Percentiles rank a stretch among this genome's conserved stretches.
Evolutionary conservation across 1,284 basidiomycete genomes (phyloP).

Genomic region (Pseudozyma thailandica): DNA sequence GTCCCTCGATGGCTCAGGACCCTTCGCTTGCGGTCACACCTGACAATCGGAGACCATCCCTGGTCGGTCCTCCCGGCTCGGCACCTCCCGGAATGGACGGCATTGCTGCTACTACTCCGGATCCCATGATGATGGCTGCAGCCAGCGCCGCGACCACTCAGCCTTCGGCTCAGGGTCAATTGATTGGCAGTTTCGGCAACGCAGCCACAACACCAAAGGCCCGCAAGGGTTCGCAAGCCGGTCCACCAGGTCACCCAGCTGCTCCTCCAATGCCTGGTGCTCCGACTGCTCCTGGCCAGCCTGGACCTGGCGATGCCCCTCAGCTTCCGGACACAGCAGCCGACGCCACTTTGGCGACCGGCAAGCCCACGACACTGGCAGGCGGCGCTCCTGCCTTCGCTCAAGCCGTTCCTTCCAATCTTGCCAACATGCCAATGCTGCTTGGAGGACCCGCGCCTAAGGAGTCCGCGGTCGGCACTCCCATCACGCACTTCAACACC

Average conservation of each 20-base stretch:
- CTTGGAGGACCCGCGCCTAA: slow-evolving; percentile 66
- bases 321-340: slow-evolving; percentile 32
- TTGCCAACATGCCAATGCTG: slow-evolving; percentile 59
- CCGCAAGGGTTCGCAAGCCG: slow-evolving; percentile 29
- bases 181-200: slow-evolving; percentile 32
- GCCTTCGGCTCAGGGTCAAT: slow-evolving; percentile 38
- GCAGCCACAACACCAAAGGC: slow-evolving; percentile 14
- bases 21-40: slow-evolving; percentile 19
- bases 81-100: slow-evolving; percentile 23
- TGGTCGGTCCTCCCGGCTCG: slow-evolving; percentile 12
- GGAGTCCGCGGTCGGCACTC: slow-evolving; percentile 66
- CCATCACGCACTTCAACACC: slow-evolving; percentile 75
- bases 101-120: slow-evolving; percentile 24
- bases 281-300: slow-evolving; percentile 4
- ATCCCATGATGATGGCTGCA: slow-evolving; percentile 39
- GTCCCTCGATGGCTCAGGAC: slow-evolving; percentile 39
- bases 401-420: slow-evolving; percentile 62
- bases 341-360: slow-evolving; percentile 34
- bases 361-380: slow-evolving; percentile 47
- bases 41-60: slow-evolving; percentile 24
- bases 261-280: slow-evolving; percentile 7
- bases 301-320: slow-evolving; percentile 17
- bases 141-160: slow-evolving; percentile 37
- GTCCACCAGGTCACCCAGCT: slow-evolving; percentile 4
- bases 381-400: slow-evolving; percentile 31